A percentile compares a stretch with the other conserved stretches of the same genome.
phyloP scores from a whole-genome alignment of 768 basidiomycete genomes.

The Hypholoma fasciculare region DNA sequence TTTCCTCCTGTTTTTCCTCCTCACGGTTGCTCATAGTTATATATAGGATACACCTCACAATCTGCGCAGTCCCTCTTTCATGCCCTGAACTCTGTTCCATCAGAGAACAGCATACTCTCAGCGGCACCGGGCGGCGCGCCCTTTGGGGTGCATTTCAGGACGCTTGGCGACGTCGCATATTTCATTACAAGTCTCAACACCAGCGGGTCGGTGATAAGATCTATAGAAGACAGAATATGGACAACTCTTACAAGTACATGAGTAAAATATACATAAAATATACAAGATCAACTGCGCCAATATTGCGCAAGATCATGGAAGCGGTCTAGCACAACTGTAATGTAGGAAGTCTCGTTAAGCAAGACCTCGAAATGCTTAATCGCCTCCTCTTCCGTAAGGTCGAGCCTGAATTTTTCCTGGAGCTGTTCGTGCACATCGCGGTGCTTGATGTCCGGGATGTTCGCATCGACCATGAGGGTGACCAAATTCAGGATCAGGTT shows the following conservation, averaged over 20 bases:
- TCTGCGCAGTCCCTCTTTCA: slow-evolving; percentile 64
- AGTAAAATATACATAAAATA: slow-evolving; percentile 7
- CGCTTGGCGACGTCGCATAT: slow-evolving; percentile 90
- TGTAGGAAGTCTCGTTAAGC: slow-evolving; percentile 92
- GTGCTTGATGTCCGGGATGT: slow-evolving; percentile 96
- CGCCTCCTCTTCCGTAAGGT: slow-evolving; percentile 94
- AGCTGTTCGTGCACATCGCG: slow-evolving; percentile 87
- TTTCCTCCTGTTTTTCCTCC: neutral
- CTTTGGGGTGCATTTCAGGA: slow-evolving; percentile 81
- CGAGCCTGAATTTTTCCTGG: slow-evolving; percentile 94
- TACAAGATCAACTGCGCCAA: slow-evolving; percentile 66
- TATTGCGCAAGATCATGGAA: slow-evolving; percentile 92
- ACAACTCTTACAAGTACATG: slow-evolving; percentile 23
- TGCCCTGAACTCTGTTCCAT: slow-evolving; percentile 39
- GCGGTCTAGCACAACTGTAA: slow-evolving; percentile 89
- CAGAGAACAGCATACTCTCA: slow-evolving; percentile 27
- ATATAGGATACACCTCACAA: slow-evolving; percentile 56
- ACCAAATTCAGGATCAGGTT: slow-evolving; percentile 97
- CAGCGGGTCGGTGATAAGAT: slow-evolving; percentile 46
- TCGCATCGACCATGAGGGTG: slow-evolving; percentile 95
- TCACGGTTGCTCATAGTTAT: neutral
- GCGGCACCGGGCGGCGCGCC: slow-evolving; percentile 52
- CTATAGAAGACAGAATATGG: slow-evolving; percentile 66
- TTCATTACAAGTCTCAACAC: slow-evolving; percentile 91
- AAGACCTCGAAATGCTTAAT: slow-evolving; percentile 95